Percentiles rank a stretch among this genome's conserved stretches.
Evolutionary conservation across 2,329 filamentous ascomycete species (phyloP).

Genomic region (Aspergillus uvarum): DNA sequence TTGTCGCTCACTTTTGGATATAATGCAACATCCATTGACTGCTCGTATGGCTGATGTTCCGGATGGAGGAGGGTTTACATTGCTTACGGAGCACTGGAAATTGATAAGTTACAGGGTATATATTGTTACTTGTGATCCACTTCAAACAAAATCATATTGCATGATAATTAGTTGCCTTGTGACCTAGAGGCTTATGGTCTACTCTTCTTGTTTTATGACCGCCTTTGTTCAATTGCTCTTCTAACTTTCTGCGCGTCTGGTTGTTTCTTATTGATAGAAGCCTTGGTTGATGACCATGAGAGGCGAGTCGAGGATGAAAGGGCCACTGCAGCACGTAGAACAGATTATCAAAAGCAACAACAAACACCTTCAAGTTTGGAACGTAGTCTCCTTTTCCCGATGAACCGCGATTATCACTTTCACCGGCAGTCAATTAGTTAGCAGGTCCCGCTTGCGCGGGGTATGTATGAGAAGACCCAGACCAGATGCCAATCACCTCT

Average conservation of each 20-base stretch:
- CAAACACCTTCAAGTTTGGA: too few species aligned
- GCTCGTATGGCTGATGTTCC: background rate
- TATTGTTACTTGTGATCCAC: conserved; percentile 12
- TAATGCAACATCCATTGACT: background rate
- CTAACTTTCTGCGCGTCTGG: background rate
- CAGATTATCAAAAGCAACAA: too few species aligned
- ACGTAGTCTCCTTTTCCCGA: background rate
- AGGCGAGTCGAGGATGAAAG: too few species aligned
- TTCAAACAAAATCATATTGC: background rate
- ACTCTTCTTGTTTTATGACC: background rate
- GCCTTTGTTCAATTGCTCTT: background rate
- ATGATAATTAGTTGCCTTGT: conserved; percentile 11
- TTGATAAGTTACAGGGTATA: conserved; percentile 8
- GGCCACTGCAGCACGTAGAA: too few species aligned
- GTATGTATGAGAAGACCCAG: conserved; percentile 18
- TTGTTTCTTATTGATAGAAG: too few species aligned
- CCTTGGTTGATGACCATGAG: too few species aligned
- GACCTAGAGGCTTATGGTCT: background rate
- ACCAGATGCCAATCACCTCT: conserved; percentile 27
- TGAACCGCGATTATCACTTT: conserved; percentile 10
- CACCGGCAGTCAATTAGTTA: conserved; percentile 24
- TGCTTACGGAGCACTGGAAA: background rate
- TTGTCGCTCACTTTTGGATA: background rate
- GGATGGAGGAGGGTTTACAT: background rate
- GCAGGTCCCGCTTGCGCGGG: conserved; percentile 31